These are phyloP conservation scores for Aurifilum marmelostoma DNA, from an alignment of 2,329 filamentous ascomycete species.

Conservation along the genomic window DNA sequence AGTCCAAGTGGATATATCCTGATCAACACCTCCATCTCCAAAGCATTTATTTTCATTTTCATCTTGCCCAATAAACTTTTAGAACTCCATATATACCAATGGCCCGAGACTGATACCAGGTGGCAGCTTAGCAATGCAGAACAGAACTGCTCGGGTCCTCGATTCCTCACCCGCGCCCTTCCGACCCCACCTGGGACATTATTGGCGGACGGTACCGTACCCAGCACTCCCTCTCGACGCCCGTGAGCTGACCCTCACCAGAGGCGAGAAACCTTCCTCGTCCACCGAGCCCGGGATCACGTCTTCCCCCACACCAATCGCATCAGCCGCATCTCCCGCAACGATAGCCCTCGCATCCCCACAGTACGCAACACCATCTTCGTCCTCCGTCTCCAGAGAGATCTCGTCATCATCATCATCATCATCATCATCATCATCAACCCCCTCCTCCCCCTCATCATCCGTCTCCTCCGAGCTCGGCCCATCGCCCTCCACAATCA, in stretches of 20 bases:
- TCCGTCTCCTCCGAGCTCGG: constrained; percentile 48
- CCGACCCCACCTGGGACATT: too few species aligned
- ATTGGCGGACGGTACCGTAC: constrained; percentile 16
- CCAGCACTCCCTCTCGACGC: constrained; percentile 9
- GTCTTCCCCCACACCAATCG: constrained; percentile 6
- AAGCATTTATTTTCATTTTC: too few species aligned
- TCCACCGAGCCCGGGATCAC: constrained; percentile 7
- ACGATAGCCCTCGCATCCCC: constrained; percentile 25
- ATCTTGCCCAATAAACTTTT: too few species aligned
- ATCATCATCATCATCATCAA: constrained; percentile 37
- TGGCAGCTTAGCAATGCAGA: too few species aligned
- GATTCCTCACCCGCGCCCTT: too few species aligned
- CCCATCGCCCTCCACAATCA: constrained; percentile 74
- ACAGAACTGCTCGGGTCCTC: too few species aligned
- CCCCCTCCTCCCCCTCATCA: constrained; percentile 37
- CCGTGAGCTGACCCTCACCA: constrained; percentile 20
- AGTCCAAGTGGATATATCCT: too few species aligned
- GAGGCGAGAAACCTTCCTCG: constrained; percentile 17
- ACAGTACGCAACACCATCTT: constrained; percentile 32
- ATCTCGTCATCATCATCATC: constrained; percentile 37
- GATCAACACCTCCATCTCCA: too few species aligned
- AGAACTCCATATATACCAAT: too few species aligned
- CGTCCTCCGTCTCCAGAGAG: constrained; percentile 39
- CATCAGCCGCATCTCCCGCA: constrained; percentile 24
- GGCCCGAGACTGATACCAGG: too few species aligned